Evolutionary conservation across 495 filamentous ascomycete species (phyloP).

Genomic region (Durotheca rogersii): DNA sequence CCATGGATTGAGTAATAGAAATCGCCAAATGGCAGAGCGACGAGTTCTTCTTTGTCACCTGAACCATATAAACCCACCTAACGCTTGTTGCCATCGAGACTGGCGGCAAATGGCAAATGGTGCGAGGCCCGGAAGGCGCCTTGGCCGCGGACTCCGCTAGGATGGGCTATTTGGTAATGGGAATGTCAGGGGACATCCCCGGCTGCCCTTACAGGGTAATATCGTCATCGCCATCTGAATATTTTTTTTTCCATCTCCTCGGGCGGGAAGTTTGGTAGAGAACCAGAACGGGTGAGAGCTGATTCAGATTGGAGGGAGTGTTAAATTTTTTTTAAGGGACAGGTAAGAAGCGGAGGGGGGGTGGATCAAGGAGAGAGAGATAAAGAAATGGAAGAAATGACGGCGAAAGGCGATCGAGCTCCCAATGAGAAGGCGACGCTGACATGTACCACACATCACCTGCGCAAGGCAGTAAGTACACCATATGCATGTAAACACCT

Average conservation of each 20-base stretch:
- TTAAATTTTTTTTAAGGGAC: background rate
- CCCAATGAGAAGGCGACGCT: too few relatives aligned
- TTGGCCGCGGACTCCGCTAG: conserved; percentile 29
- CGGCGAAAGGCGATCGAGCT: too few relatives aligned
- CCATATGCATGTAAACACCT: too few relatives aligned
- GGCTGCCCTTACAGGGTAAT: conserved; percentile 25
- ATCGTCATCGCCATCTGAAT: conserved; percentile 29
- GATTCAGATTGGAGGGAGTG: background rate
- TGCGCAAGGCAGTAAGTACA: too few relatives aligned
- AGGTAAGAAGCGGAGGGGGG: background rate
- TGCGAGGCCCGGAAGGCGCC: conserved; percentile 18
- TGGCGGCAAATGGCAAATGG: conserved; percentile 29
- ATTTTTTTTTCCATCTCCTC: conserved; percentile 2
- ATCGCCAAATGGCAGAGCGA: conserved; percentile 32
- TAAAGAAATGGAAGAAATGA: too few relatives aligned
- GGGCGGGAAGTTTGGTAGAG: conserved; percentile 5
- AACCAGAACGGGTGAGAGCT: background rate
- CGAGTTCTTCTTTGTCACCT: conserved; percentile 42
- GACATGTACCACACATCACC: too few relatives aligned
- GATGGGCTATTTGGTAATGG: conserved; percentile 35
- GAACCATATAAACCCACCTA: conserved; percentile 36
- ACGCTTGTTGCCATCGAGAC: conserved; percentile 30
- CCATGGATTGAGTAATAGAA: conserved; percentile 44
- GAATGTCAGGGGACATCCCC: conserved; percentile 29
- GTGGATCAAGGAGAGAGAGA: conserved; percentile 10